phyloP scores from a whole-genome alignment of 768 basidiomycete species.

The Mycena haematopus region DNA sequence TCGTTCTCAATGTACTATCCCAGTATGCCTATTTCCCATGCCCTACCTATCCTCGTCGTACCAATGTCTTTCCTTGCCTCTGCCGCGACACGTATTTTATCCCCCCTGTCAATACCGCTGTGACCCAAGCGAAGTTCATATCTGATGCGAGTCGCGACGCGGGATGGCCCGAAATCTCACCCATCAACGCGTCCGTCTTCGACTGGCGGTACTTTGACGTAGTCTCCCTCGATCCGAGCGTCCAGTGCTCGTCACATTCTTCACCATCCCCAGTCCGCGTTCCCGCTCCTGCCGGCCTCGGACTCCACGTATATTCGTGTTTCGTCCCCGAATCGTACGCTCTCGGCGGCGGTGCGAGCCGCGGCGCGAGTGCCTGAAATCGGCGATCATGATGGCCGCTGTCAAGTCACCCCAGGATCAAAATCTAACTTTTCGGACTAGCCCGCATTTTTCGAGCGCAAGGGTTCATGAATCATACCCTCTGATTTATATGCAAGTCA shows the following conservation, averaged over 20 bases:
- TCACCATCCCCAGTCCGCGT: constrained; percentile 21
- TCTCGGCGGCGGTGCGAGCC: constrained; percentile 1
- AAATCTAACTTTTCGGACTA: no score
- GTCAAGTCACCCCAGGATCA: no score
- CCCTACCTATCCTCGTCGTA: no score
- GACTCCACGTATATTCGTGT: constrained; percentile 14
- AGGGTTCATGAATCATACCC: no score
- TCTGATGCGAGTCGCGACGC: not conserved
- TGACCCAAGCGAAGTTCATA: constrained; percentile 11
- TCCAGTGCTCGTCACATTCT: constrained; percentile 29
- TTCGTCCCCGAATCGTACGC: constrained; percentile 22
- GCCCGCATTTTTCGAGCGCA: no score
- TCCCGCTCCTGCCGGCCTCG: constrained; percentile 15
- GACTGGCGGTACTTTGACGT: constrained; percentile 35
- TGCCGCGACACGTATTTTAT: no score
- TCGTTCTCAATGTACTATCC: no score
- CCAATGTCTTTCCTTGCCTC: no score
- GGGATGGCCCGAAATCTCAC: constrained; percentile 28
- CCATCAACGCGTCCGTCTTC: constrained; percentile 27
- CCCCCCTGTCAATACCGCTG: not conserved
- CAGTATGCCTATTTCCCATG: no score
- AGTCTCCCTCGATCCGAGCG: constrained; percentile 25
- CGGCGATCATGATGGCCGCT: no score
- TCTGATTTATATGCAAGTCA: no score
- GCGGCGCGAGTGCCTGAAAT: no score